Evolutionary conservation across 148 eudicot species (phyloP).

Genomic region (Spergularia marina): DNA sequence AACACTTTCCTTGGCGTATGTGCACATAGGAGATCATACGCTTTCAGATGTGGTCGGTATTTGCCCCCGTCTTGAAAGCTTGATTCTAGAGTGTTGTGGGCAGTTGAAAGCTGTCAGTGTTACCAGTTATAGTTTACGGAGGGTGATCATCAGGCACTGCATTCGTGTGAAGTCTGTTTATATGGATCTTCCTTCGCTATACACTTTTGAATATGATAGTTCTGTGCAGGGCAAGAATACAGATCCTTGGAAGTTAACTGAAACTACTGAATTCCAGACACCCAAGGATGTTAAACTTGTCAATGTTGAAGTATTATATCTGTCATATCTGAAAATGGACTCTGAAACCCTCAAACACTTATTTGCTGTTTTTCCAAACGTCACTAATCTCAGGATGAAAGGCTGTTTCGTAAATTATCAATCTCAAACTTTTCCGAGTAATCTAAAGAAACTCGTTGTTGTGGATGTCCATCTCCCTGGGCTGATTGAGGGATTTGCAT

Average conservation of each 20-base stretch:
- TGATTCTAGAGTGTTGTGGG: slow-evolving; percentile 8
- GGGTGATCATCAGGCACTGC: slow-evolving; percentile 1
- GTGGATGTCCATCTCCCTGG: slow-evolving; percentile 4
- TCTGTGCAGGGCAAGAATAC: background rate
- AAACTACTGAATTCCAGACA: background rate
- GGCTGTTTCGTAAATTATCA: background rate
- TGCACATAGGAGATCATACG: background rate
- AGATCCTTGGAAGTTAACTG: background rate
- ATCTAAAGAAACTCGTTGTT: background rate
- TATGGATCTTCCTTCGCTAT: slow-evolving; percentile 8
- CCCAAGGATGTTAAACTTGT: background rate
- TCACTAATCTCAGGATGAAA: background rate
- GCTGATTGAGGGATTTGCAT: slow-evolving; percentile 15
- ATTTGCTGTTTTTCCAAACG: background rate
- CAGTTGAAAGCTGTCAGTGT: background rate
- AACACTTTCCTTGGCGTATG: background rate
- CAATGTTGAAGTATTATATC: background rate
- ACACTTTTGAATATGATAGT: slow-evolving; percentile 8
- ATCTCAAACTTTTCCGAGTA: background rate
- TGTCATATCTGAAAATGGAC: background rate
- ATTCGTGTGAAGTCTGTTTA: background rate
- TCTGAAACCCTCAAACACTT: slow-evolving; percentile 1
- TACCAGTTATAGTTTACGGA: background rate
- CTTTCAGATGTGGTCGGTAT: background rate
- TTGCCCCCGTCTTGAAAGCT: slow-evolving; percentile 9